Conservation (phyloP, 2,329 filamentous ascomycete genomes). For the Aspergillus sp. region DNA sequence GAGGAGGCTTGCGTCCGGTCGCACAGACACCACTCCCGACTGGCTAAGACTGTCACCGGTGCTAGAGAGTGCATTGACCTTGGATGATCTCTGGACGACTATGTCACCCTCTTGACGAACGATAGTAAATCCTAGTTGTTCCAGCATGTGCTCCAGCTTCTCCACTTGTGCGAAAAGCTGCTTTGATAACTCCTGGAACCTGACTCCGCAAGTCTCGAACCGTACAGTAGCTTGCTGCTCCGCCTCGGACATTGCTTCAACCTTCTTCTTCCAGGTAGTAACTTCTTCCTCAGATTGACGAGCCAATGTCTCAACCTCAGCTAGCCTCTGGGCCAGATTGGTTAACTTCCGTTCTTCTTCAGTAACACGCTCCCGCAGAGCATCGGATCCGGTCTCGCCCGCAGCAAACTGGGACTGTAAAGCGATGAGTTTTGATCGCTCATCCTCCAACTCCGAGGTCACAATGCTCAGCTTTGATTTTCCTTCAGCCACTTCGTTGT, state of each 20-base stretch:
- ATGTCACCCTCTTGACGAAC: conserved; percentile 72
- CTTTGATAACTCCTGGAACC: conserved; percentile 81
- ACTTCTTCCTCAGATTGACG: conserved; percentile 76
- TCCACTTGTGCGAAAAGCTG: conserved; percentile 82
- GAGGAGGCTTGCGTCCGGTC: conserved; percentile 68
- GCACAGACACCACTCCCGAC: conserved; percentile 39
- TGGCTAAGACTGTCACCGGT: conserved; percentile 39
- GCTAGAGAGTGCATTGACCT: conserved; percentile 46
- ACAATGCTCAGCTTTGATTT: conserved; percentile 50
- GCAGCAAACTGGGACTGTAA: conserved; percentile 74
- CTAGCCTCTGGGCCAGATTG: conserved; percentile 68
- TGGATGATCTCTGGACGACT: conserved; percentile 70
- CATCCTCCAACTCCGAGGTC: conserved; percentile 60
- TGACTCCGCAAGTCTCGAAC: conserved; percentile 69
- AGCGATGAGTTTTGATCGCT: conserved; percentile 67
- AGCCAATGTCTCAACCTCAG: conserved; percentile 72
- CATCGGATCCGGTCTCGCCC: conserved; percentile 81
- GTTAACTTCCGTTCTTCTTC: conserved; percentile 73
- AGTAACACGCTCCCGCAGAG: conserved; percentile 70
- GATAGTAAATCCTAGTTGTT: conserved; percentile 82
- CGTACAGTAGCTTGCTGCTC: conserved; percentile 49
- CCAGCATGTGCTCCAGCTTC: conserved; percentile 77
- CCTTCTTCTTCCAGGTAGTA: conserved; percentile 65
- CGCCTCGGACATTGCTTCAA: conserved; percentile 32
- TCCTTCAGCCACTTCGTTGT: conserved; percentile 55